These are phyloP conservation scores for Artemisia tridentata DNA, from an alignment of 129 eudicot genomes.

Conservation along the genomic window DNA sequence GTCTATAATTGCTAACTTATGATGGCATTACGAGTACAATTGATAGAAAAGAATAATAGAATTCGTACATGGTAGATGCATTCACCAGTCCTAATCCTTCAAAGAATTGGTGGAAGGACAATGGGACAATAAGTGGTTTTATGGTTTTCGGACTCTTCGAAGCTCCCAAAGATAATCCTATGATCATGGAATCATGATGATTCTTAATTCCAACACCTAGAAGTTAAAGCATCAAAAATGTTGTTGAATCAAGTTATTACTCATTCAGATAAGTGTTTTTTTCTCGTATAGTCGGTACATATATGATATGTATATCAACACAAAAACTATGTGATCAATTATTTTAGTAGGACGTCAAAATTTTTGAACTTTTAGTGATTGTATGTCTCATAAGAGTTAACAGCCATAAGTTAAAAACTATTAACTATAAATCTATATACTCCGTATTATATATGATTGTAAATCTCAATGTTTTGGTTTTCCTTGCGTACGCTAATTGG, in stretches of 20 bases:
- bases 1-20: too few relatives aligned
- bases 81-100: slow-evolving; percentile 46
- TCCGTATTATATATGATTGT: too few relatives aligned
- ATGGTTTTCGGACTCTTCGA: slow-evolving; percentile 32
- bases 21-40: too few relatives aligned
- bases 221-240: neutral
- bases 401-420: neutral
- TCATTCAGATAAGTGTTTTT: too few relatives aligned
- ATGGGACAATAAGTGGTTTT: slow-evolving; percentile 36
- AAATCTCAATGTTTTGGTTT: neutral
- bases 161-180: slow-evolving; percentile 35
- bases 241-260: too few relatives aligned
- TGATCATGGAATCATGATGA: slow-evolving; percentile 34
- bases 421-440: neutral
- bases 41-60: too few relatives aligned
- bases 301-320: neutral
- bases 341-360: neutral
- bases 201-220: slow-evolving; percentile 38
- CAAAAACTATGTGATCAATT: neutral
- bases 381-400: neutral
- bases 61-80: slow-evolving; percentile 33
- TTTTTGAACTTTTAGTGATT: neutral
- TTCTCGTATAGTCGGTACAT: too few relatives aligned
- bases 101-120: slow-evolving; percentile 37
- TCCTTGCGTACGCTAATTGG: neutral